Base-by-base conservation (phyloP, 2,329 filamentous ascomycete species). In the Cryphonectria parasitica region DNA sequence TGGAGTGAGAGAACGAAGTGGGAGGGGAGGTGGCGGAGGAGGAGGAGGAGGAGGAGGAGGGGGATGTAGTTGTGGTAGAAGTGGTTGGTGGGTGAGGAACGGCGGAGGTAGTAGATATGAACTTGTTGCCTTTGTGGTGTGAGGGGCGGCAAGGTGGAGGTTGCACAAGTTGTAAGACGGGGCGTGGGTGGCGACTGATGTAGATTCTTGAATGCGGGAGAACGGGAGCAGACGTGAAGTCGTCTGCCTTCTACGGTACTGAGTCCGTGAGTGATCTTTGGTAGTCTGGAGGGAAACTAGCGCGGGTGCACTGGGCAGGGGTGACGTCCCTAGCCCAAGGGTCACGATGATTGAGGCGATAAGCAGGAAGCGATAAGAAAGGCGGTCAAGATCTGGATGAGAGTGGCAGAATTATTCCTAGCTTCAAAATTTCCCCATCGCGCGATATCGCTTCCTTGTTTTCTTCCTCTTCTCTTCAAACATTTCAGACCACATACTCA, bases 401-500 rank as follows among this genome's bases (percentile, higher is more conserved):
- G 19, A 15, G 56, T n/a, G 66, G 66, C 66, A 68, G 58, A 63
- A 68, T 68, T 6, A 34, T 6, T 15, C 25, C 39, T 39, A 39
- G 58, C 56, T 61, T 64, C 56, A 68, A 62, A 69, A 66, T 62
- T 69, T 69, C 60, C 45, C 61, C 61, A 25, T 43, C 62, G 39
- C 68, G 41, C 34, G 36, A 43, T 10, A 52, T 39, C 34, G 15
- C 11, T 31, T 41, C 41, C n/a, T 22, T 22, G 3, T 45, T 15
- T 7, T 67, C 19, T 67, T 65, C 74, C 74, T 54, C 75, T 73
- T 64, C 71, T 72, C 75, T 28, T 17, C 15, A 75, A 69, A 71
- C 73, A 63, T 75, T 75, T 78, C 2, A 79, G 79, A 78, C 77
- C 77, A 76, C 70, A 71, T 72, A 75, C 75, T 75, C 62, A 73